A percentile compares a stretch with the other conserved stretches of the same genome.
phyloP scores from a whole-genome alignment of 2,329 filamentous ascomycete genomes.

The Lasiodiplodia hormozganensis region DNA sequence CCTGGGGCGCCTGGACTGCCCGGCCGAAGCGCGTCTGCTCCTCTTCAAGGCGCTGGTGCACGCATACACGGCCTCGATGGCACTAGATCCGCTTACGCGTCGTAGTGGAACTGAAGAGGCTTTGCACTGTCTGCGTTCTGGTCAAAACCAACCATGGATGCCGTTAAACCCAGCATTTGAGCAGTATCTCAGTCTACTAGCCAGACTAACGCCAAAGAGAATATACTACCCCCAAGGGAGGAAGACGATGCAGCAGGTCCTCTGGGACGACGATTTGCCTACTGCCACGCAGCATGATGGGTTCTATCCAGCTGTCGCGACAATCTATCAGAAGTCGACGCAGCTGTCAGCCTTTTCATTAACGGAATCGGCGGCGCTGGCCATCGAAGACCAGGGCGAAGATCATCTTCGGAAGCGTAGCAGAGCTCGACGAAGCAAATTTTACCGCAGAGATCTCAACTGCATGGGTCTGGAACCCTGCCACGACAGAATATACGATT shows the following conservation, averaged over 20 bases:
- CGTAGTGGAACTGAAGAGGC: conserved; percentile 69
- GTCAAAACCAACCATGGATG: conserved; percentile 52
- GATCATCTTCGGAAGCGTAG: conserved; percentile 3
- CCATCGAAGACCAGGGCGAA: not conserved
- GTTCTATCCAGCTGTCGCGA: conserved; percentile 33
- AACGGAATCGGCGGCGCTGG: not conserved
- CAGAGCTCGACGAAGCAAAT: not conserved
- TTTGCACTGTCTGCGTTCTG: conserved; percentile 57
- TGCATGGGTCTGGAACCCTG: not conserved
- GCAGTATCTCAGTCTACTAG: conserved; percentile 39
- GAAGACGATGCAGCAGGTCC: conserved; percentile 40
- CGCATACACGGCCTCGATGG: conserved; percentile 64
- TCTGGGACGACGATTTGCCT: conserved; percentile 40
- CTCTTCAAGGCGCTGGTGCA: conserved; percentile 67
- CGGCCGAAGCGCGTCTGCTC: conserved; percentile 61
- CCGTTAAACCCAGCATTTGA: conserved; percentile 30
- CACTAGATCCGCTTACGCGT: conserved; percentile 65
- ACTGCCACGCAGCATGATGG: conserved; percentile 42
- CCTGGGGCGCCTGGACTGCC: conserved; percentile 63
- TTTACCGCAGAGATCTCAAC: not conserved
- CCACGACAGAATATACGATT: not conserved
- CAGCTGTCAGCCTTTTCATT: conserved; percentile 30
- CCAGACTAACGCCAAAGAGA: conserved; percentile 47
- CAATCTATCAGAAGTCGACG: conserved; percentile 32
- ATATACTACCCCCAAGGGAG: conserved; percentile 38